Evolutionary conservation across 106 monocot genomes (phyloP).

Genomic region (Dactylorhiza incarnata): DNA sequence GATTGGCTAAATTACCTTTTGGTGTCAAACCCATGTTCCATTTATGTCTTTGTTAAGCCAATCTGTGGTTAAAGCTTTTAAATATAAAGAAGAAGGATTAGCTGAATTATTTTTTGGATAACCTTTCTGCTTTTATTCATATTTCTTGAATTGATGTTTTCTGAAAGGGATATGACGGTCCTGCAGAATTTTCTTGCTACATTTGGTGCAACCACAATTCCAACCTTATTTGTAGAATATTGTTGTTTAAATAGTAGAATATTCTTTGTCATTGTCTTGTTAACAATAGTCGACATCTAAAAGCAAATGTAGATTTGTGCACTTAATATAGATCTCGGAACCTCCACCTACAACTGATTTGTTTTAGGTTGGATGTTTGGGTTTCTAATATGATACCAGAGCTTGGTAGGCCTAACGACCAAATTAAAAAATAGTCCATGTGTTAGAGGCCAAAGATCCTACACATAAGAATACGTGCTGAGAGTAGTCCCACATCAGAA

Average conservation of each 20-base stretch:
- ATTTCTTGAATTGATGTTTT: neutral
- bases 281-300: neutral
- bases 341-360: too few species aligned
- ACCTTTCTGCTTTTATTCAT: neutral
- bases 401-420: too few species aligned
- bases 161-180: neutral
- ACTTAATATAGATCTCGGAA: too few species aligned
- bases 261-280: slow-evolving; percentile 1
- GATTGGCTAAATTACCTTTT: too few species aligned
- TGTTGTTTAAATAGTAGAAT: neutral
- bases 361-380: too few species aligned
- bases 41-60: neutral
- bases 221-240: neutral
- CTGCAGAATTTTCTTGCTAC: neutral
- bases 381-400: too few species aligned
- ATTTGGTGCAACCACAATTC: neutral
- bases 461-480: too few species aligned
- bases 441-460: too few species aligned
- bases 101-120: neutral
- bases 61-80: neutral
- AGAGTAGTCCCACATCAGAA: too few species aligned
- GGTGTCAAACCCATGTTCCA: neutral
- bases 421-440: too few species aligned
- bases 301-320: too few species aligned
- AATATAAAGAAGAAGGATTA: neutral